Evolutionary conservation across 75 land plant genomes (phyloP), one percentile per base, ranked within the genome.

Genomic region (Sequoiadendron giganteum): DNA sequence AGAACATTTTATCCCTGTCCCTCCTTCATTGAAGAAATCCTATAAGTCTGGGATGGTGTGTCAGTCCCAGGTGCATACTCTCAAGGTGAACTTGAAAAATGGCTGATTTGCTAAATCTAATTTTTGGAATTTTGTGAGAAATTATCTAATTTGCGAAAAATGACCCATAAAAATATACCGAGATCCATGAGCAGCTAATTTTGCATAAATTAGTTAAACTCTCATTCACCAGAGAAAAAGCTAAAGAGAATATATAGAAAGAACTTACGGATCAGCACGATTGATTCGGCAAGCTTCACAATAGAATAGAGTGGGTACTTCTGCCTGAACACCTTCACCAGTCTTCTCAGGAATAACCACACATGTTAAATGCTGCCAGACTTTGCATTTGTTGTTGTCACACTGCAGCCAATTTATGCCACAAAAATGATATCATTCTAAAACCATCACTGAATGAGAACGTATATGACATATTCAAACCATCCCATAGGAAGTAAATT

Each of bases 221-320:
- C 79, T 30, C 36, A 34, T 76, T 34, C 5, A 76, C 8, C 11
- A 3, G 45, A 79, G 45, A 79, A 18, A 16, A 79, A 79, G 38
- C 8, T 18, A 42, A 13, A 84, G 34, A 83, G 34, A 3, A 30
- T 19, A 84, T 30, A 13, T 3, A 30, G 52, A 52, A 16, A 84
- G 34, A 48, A 88, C 93, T 48, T 87, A 92, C 93, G 93, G 93
- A 88, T 92, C 93, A 80, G 90, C 88, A 91, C 88, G 90, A n/a
- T 89, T 73, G 32, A 92, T 91, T 86, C 93, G 92, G 65, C 93
- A 92, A 48, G 89, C 48, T 61, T 92, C 93, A 88, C 93, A 92
- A 56, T 89, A 92, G 78, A 92, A 92, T 39, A 76, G 47, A 36
- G 90, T 13, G 9, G 93, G 93, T 56, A 91, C 55, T 58, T 89